Evolutionary conservation across 83 land plant genomes (phyloP), one percentile per base, ranked within the genome.

Genomic region (Diphasiastrum complanatum): DNA sequence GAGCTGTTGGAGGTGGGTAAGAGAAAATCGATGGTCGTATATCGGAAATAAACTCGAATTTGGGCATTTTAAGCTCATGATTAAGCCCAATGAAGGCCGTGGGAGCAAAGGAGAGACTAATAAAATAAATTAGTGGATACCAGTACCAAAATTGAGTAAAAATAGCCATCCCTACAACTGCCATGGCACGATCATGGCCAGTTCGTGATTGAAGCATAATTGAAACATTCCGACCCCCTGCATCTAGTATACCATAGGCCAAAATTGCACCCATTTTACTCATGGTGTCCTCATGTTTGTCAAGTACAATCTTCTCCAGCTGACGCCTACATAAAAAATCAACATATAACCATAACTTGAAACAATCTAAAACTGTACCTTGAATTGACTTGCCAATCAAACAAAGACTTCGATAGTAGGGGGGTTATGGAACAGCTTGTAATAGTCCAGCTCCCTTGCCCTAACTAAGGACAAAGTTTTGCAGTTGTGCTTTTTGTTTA

Each of bases 221-320:
- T 2, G 96, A 82, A 14, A 93, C 96, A 76, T 89, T 93, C 33
- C 99, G 77, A 45, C 99, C 96, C 37, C 99, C 99, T 33, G 99
- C 99, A 79, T 93, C 98, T 50, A 93, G 81, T 35, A 93, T 88
- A 14, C 98, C 98, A 38, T 91, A 85, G 18, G 98, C 98, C 57
- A 93, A 74, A 45, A 93, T 93, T 36, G 98, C 98, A 25, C 98
- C 98, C 98, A 93, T 93, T 72, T 93, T 93, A 75, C 95, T 88
- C 98, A 93, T 88, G 3, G 98, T 92, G 48, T 93, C 91, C 69
- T 93, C 96, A 75, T 93, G 98, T 64, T 93, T 93, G 75, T 93
- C 98, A 47, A 83, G 80, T 47, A 93, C 82, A 24, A 93, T 93
- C 51, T 88, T 93, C 71, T 93, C 98, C 28, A 93, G 73, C 66